Base-by-base conservation (phyloP, 164 flowering plant genomes). In the Magnolia kwangsiensis region DNA sequence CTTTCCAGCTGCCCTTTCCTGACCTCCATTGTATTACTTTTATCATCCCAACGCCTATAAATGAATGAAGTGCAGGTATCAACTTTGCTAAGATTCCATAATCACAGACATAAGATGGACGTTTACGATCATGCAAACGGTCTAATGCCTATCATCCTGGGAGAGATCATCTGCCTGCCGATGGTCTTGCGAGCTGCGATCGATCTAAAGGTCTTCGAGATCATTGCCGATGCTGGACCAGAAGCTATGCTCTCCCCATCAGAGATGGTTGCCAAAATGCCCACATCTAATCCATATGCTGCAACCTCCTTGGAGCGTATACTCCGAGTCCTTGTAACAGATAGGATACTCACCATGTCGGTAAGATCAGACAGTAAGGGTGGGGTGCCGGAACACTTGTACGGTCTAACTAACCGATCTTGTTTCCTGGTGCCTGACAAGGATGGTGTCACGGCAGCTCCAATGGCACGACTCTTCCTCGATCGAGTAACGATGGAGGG, bases 321-420 rank as follows among this genome's bases (percentile, higher is more conserved):
- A 8, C 81, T 79, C 20, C 24, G 78, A 51, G 11, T 79, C 16
- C 78, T 79, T 1, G 78, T 37, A 9, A 72, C 76, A 23, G 68
- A 71, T 49, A 18, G 50, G 4, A 13, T 76, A 19, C 74, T 79
- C 9, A 76, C 72, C 1, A 27, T 68, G 37, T 67, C 51, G 11
- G 21, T 7, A n/a, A 2, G 31, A 76, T 31, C 67, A 7, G 18
- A 23, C 24, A 3, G 10, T 6, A 19, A 11, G 1, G 51, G 16
- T 21, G 50, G 4, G 23, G 16, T 16, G 16, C 29, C 21, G 1
- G 3, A 68, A 58, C 31, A 10, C 18, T 59, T 51, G 7, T 79
- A 75, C 37, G 81, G 81, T 1, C 45, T 79, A 19, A 76, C 69
- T 8, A 18, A 11, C 0, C 72, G 51, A 14, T 66, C 80, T 14